Evolutionary conservation across 2,329 filamentous ascomycete species (phyloP), one percentile per base, ranked within the genome.

Genomic region (Aschersonia sp.): DNA sequence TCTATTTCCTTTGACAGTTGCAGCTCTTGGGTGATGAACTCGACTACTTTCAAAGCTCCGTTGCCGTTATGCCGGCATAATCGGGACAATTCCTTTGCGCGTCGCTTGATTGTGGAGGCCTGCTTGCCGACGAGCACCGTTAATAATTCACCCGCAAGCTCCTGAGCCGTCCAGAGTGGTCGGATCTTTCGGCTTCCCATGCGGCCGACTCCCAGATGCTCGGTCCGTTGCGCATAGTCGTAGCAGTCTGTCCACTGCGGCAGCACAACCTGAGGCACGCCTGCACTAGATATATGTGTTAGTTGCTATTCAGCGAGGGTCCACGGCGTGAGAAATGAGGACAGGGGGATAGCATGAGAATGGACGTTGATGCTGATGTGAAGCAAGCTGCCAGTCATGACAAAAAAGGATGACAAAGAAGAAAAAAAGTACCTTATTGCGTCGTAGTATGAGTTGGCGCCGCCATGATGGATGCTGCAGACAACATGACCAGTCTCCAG

Each of bases 231-330:
- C 4, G 67, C 70, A 48, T 66, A 73, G 45, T 73, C 70, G 51
- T 71, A 72, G 30, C 62, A 67, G 51, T 73, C 70, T 1, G 65
- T 58, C 71, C 70, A 73, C 3, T 60, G 52, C 1, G 70, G 68
- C 0, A 74, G 56, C 3, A 72, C 51, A 4, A 73, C 57, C 40
- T 73, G 71, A 1, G 70, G 70, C 10, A 71, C 56, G 0, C 69
- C 71, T 9, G 64, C 61, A 12, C 69, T 72, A 50, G 35, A 38
- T 2, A 7, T 47, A 4, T 20, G 6, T n/a, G 9, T 44, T 3
- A 44, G 43, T 31, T 30, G 43, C 41, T 9, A 31, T n/a, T 30
- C 4, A 6, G 9, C 7, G 4, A 44, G 40, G 31, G 20, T 38
- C 35, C 35, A 38, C 12, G 45, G 10, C 1, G 38, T 28, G 29